A percentile compares a stretch with the other conserved stretches of the same genome.
phyloP scores from a whole-genome alignment of 345 rosid species.

The Sisymbrium altissimum region DNA sequence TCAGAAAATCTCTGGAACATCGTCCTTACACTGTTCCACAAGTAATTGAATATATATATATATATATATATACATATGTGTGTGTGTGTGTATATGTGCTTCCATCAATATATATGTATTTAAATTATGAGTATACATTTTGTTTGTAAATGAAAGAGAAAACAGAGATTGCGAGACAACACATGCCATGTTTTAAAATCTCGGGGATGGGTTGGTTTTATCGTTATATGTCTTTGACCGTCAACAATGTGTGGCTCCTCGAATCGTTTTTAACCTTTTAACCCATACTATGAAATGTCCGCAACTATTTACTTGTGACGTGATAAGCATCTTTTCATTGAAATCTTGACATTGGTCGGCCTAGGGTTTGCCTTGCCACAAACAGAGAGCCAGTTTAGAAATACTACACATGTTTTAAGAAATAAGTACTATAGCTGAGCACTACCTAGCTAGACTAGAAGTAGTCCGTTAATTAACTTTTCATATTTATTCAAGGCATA shows the following conservation, averaged over 20 bases:
- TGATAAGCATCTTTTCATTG: conserved; percentile 31
- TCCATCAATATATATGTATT: background rate
- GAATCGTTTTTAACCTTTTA: conserved; percentile 29
- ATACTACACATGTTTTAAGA: conserved; percentile 9
- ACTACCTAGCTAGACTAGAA: conserved; percentile 14
- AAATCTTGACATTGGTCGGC: conserved; percentile 24
- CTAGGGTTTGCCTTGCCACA: conserved; percentile 21
- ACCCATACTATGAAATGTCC: conserved; percentile 29
- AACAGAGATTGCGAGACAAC: conserved; percentile 45
- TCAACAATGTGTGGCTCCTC: conserved; percentile 36
- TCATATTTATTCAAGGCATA: background rate
- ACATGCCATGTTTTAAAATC: conserved; percentile 46
- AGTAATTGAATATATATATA: conserved; percentile 9
- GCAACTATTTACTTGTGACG: conserved; percentile 26
- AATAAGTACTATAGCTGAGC: background rate
- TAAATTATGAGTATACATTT: background rate
- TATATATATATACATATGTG: background rate
- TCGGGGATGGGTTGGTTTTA: conserved; percentile 37
- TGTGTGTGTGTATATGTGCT: background rate
- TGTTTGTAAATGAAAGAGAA: conserved; percentile 14
- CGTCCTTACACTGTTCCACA: conserved; percentile 17
- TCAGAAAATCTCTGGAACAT: conserved; percentile 5
- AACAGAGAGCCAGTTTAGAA: background rate
- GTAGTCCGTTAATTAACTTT: conserved; percentile 1
- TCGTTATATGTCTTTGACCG: conserved; percentile 39